phyloP scores from a whole-genome alignment of 176 grass and related monocot genomes.

The Bolboschoenus planiculmis region DNA sequence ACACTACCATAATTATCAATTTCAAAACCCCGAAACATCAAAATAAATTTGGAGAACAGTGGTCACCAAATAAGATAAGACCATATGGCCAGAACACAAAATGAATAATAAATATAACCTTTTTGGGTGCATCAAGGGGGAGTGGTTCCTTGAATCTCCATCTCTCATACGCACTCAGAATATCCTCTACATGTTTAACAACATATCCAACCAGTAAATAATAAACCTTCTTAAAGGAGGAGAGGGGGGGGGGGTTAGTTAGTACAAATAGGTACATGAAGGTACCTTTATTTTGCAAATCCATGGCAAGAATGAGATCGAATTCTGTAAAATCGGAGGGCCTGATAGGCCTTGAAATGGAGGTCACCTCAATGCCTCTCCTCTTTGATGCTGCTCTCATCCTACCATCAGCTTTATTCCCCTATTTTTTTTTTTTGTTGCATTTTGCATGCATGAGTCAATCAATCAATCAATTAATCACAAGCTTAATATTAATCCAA shows the following conservation, averaged over 20 bases:
- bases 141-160: conserved; percentile 79
- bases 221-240: background rate
- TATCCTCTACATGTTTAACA: conserved; percentile 52
- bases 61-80: background rate
- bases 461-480: background rate
- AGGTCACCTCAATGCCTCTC: conserved; percentile 79
- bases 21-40: background rate
- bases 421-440: conserved; percentile 25
- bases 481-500: background rate
- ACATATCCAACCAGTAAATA: conserved; percentile 14
- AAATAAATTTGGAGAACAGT: background rate
- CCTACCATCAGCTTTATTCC: conserved; percentile 71
- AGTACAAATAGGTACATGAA: background rate
- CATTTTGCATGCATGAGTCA: background rate
- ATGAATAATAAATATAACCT: conserved; percentile 34
- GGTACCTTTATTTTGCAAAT: conserved; percentile 83
- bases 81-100: background rate
- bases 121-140: conserved; percentile 58
- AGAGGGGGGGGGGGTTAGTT: background rate
- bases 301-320: conserved; percentile 94
- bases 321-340: conserved; percentile 87
- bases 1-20: background rate
- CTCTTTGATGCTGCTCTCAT: conserved; percentile 82
- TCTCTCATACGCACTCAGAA: conserved; percentile 78
- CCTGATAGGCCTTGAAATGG: conserved; percentile 70